These are phyloP conservation scores for Luffa acutangula DNA, from an alignment of 306 rosid genomes.

Conservation along the genomic window DNA sequence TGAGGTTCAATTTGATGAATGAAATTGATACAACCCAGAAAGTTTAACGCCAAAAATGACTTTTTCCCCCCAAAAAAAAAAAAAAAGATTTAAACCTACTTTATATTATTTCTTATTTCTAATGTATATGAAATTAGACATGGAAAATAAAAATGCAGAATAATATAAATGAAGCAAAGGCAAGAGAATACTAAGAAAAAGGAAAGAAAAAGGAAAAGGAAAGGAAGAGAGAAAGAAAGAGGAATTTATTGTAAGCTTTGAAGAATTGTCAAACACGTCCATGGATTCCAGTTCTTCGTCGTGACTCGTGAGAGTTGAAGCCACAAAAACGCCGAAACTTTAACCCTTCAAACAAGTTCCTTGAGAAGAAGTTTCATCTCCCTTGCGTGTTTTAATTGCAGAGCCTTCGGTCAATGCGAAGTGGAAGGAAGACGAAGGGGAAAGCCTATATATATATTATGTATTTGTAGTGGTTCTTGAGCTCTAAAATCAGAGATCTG, in stretches of 20 bases:
- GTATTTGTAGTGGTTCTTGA: neutral
- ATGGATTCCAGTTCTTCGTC: neutral
- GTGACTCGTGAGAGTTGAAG: neutral
- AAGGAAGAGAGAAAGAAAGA: neutral
- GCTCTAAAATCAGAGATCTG: neutral
- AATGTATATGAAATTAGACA: constrained; percentile 7
- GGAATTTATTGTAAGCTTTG: neutral
- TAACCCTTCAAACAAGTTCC: neutral
- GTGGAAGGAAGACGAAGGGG: neutral
- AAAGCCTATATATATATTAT: neutral
- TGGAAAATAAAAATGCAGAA: neutral
- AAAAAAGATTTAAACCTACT: no score
- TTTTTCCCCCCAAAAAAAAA: no score
- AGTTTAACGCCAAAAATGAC: no score
- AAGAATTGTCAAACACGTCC: neutral
- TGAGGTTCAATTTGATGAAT: no score
- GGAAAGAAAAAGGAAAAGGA: neutral
- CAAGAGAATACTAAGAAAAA: neutral
- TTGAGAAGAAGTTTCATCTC: neutral
- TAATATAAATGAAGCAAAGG: neutral
- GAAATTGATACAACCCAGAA: no score
- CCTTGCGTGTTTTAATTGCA: neutral
- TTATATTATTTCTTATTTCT: constrained; percentile 15
- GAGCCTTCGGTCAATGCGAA: neutral
- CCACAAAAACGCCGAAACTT: neutral